phyloP scores from a whole-genome alignment of 306 rosid genomes.

The Oemleria cerasiformis region DNA sequence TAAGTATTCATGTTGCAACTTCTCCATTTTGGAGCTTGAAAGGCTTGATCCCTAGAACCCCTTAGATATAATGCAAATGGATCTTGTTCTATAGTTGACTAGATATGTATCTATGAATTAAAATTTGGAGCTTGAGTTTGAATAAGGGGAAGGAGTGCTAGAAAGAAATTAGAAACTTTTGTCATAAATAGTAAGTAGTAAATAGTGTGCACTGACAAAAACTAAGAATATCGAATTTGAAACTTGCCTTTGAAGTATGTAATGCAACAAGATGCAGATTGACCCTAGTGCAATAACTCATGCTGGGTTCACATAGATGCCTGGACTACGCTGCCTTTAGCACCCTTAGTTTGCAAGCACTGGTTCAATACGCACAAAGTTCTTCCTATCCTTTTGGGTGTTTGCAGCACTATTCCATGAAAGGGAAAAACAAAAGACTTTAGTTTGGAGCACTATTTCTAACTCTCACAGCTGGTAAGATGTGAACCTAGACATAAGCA shows the following conservation, averaged over 20 bases:
- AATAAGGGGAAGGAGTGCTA: too few relatives aligned
- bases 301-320: neutral
- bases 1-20: neutral
- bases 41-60: too few relatives aligned
- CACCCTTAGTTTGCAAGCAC: neutral
- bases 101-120: too few relatives aligned
- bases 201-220: neutral
- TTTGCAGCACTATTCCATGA: neutral
- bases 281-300: neutral
- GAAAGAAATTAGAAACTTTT: neutral
- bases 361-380: neutral
- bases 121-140: too few relatives aligned
- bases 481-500: neutral
- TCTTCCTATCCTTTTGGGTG: neutral
- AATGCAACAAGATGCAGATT: neutral
- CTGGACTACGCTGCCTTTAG: neutral
- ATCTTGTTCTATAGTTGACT: too few relatives aligned
- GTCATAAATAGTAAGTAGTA: neutral
- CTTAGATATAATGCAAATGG: too few relatives aligned
- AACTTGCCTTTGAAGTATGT: neutral
- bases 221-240: neutral
- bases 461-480: neutral
- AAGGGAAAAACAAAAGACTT: neutral
- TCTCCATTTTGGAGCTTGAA: neutral
- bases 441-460: too few relatives aligned